Evolutionary conservation across 2,329 filamentous ascomycete species (phyloP).

Genomic region (Myriangium duriaei): DNA sequence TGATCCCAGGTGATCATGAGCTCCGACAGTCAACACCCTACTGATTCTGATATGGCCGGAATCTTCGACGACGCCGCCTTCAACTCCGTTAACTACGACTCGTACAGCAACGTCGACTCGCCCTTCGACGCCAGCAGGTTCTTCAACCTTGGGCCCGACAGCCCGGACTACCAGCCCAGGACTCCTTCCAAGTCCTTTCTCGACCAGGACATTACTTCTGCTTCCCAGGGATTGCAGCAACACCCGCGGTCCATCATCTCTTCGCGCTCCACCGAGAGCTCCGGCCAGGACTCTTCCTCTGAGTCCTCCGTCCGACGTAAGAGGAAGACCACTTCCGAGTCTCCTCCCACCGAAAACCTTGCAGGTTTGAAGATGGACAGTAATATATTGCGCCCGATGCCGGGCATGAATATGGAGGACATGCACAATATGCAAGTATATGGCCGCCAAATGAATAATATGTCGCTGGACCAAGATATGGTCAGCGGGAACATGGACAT

Average conservation of each 20-base stretch:
- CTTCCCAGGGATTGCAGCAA: constrained; percentile 11
- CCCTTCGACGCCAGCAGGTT: constrained; percentile 16
- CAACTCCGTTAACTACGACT: constrained; percentile 15
- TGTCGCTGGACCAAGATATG: constrained; percentile 24
- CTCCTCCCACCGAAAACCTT: constrained; percentile 19
- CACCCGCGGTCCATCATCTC: constrained; percentile 14
- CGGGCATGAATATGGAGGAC: constrained; percentile 13
- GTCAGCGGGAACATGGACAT: constrained; percentile 30
- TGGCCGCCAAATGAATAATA: constrained; percentile 21
- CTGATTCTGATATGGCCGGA: constrained; percentile 14
- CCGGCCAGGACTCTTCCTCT: constrained; percentile 30
- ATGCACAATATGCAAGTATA: constrained; percentile 17
- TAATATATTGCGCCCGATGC: constrained; percentile 10
- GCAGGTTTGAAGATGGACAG: constrained; percentile 15
- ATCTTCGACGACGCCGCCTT: constrained; percentile 21
- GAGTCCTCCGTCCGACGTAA: constrained; percentile 29
- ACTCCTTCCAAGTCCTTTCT: constrained; percentile 19
- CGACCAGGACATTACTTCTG: constrained; percentile 12
- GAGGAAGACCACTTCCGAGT: constrained; percentile 28
- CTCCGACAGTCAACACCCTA: constrained; percentile 1
- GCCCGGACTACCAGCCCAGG: constrained; percentile 17
- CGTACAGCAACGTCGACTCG: constrained; percentile 16
- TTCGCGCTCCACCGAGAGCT: constrained; percentile 26
- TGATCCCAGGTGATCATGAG: constrained; percentile 7
- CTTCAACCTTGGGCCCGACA: constrained; percentile 20